These are phyloP conservation scores for Cantharellus anzutake DNA, from an alignment of 768 basidiomycete genomes.

Conservation along the genomic window DNA sequence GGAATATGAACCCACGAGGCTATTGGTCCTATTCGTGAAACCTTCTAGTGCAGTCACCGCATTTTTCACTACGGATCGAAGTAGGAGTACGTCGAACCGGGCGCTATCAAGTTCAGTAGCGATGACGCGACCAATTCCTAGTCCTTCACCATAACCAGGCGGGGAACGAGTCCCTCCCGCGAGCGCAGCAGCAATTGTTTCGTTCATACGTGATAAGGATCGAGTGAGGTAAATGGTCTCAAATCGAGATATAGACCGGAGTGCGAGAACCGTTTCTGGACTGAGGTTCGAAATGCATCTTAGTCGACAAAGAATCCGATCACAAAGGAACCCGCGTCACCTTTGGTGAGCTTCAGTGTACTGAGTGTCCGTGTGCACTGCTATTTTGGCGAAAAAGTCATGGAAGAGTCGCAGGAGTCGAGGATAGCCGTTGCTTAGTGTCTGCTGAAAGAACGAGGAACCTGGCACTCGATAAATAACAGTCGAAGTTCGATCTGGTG, in stretches of 20 bases:
- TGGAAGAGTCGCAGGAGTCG: slow-evolving; percentile 80
- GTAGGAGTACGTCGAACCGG: slow-evolving; percentile 77
- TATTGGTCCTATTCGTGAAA: slow-evolving; percentile 42
- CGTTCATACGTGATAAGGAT: slow-evolving; percentile 67
- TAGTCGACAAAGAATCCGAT: neutral
- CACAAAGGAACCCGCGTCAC: slow-evolving; percentile 20
- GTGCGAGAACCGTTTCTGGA: slow-evolving; percentile 77
- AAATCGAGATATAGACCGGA: slow-evolving; percentile 66
- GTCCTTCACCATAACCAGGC: slow-evolving; percentile 59
- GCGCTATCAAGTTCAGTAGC: slow-evolving; percentile 88
- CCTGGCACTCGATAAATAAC: slow-evolving; percentile 24
- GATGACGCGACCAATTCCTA: slow-evolving; percentile 53
- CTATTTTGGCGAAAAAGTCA: slow-evolving; percentile 89
- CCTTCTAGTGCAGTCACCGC: slow-evolving; percentile 49
- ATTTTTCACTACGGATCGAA: slow-evolving; percentile 60
- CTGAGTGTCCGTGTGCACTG: slow-evolving; percentile 86
- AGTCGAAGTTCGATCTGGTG: neutral
- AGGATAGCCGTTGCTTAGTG: slow-evolving; percentile 72
- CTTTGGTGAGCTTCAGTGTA: slow-evolving; percentile 76
- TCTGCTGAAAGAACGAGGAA: slow-evolving; percentile 82
- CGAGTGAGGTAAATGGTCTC: slow-evolving; percentile 80
- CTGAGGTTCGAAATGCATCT: slow-evolving; percentile 21
- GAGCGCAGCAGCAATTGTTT: slow-evolving; percentile 60
- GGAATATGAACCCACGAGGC: slow-evolving; percentile 32
- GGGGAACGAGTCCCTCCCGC: slow-evolving; percentile 47